These are phyloP conservation scores for Tuber brumale DNA, from an alignment of 495 filamentous ascomycete genomes.

Conservation along the genomic window DNA sequence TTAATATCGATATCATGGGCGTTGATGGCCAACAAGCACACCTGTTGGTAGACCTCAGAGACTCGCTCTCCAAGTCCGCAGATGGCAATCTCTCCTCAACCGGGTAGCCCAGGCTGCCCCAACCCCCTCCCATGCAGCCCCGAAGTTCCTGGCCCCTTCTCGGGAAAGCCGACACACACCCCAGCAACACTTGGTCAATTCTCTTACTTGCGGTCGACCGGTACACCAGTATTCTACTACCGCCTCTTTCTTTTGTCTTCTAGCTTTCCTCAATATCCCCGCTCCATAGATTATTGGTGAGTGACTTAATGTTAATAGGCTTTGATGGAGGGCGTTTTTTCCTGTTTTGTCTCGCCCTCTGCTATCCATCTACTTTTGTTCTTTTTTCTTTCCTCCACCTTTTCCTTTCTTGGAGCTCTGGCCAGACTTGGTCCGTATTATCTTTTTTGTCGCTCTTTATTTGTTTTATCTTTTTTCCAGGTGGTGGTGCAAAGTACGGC, in stretches of 20 bases:
- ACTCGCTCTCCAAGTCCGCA: too few species aligned
- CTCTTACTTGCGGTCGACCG: rapidly evolving
- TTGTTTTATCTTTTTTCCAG: too few species aligned
- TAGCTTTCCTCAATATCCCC: not conserved
- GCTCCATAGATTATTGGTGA: not conserved
- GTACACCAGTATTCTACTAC: not conserved
- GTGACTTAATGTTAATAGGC: not conserved
- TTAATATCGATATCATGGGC: not conserved
- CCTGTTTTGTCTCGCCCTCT: not conserved
- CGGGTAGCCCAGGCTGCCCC: not conserved
- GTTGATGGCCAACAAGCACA: not conserved
- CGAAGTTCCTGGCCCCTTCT: rapidly evolving
- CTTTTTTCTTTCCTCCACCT: not conserved
- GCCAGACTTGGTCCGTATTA: too few species aligned
- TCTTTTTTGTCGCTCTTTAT: too few species aligned
- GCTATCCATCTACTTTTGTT: not conserved
- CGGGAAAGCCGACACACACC: not conserved
- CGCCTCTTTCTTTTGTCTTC: not conserved
- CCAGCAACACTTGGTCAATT: not conserved
- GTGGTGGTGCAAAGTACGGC: too few species aligned
- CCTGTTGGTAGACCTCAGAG: too few species aligned
- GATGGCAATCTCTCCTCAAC: not conserved
- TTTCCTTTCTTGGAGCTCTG: not conserved
- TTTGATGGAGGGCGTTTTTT: not conserved
- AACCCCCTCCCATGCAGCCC: not conserved